Evolutionary conservation across 2,329 filamentous ascomycete species (phyloP), one percentile per base, ranked within the genome.

Genomic region (Aspergillus vadensis): DNA sequence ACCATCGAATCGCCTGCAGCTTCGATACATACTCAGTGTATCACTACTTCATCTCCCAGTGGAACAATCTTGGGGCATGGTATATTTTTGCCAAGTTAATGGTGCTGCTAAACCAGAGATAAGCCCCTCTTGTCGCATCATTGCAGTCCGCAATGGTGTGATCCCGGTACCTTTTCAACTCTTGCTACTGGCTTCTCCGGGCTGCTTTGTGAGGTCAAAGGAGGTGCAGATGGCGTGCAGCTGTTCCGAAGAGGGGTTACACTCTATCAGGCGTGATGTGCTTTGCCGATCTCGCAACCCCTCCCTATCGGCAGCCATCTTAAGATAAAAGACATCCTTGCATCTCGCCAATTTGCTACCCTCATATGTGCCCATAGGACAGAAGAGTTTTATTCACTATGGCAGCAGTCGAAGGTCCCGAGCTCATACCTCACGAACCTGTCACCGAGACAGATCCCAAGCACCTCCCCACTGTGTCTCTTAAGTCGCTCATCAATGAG

Each of bases 171-270:
- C 41, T 8, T 21, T 17, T 25, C 36, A 2, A 44, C 17, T 25
- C 44, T 44, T n/a, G 30, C 10, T 47, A 41, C 23, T 30, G n/a
- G 53, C 23, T n/a, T 44, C 27, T 27, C n/a, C 19, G 39, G 39
- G 10, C 27, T 17, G 12, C 43, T 15, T 15, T 25, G 53, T 55
- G 53, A 55, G 39, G 38, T 55, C 53, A 47, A 27, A 55, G 17
- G 57, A 51, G 56, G 54, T 47, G 53, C 53, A 32, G 23, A 55
- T 55, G 53, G 39, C 53, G 53, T 55, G 53, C 53, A 55, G 14
- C n/a, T 19, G 17, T n/a, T 32, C 51, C 15, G 38, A 41, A 30
- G 50, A 53, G 50, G 50, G 51, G 51, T 27, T 32, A 10, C 14
- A 27, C 23, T 27, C 17, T 8, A 15, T 25, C 47, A 30, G 30